Percentiles rank a stretch among this genome's conserved stretches.
These are phyloP conservation scores for Penstemon barbatus DNA, from an alignment of 257 asterid species.

Conservation along the genomic window DNA sequence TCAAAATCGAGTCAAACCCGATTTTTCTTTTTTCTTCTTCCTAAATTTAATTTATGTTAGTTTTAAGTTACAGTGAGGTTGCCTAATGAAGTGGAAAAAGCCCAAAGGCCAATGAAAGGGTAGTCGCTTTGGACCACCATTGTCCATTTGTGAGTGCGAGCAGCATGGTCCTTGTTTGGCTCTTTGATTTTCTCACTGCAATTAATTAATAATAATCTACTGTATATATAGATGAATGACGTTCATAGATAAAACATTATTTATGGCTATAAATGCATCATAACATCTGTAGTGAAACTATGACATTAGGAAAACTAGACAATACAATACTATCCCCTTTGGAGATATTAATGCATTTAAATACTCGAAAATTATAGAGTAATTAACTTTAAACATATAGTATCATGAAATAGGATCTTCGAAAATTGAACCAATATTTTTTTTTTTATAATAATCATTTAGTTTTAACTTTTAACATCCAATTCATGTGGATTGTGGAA, in stretches of 20 bases:
- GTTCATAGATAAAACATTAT: neutral
- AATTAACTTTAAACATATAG: too few relatives aligned
- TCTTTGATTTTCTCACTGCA: neutral
- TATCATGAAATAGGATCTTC: too few relatives aligned
- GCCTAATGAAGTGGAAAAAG: constrained; percentile 15
- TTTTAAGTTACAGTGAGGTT: neutral
- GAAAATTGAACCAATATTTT: too few relatives aligned
- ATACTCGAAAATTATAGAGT: too few relatives aligned
- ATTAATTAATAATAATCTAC: too few relatives aligned
- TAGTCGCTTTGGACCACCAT: constrained; percentile 31
- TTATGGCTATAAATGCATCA: neutral
- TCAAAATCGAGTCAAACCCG: neutral
- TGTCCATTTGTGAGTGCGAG: constrained; percentile 20
- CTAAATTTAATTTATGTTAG: neutral
- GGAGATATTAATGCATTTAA: too few relatives aligned
- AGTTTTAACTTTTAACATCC: too few relatives aligned
- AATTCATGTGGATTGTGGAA: too few relatives aligned
- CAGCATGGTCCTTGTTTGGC: constrained; percentile 33
- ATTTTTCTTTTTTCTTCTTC: neutral
- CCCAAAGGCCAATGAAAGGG: constrained; percentile 30
- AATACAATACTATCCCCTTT: too few relatives aligned
- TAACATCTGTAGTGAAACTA: too few relatives aligned
- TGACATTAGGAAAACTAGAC: neutral
- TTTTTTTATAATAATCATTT: too few relatives aligned
- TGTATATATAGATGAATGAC: too few relatives aligned